Conservation (phyloP, 257 asterid genomes). For the Jaltomata sinuosa region DNA sequence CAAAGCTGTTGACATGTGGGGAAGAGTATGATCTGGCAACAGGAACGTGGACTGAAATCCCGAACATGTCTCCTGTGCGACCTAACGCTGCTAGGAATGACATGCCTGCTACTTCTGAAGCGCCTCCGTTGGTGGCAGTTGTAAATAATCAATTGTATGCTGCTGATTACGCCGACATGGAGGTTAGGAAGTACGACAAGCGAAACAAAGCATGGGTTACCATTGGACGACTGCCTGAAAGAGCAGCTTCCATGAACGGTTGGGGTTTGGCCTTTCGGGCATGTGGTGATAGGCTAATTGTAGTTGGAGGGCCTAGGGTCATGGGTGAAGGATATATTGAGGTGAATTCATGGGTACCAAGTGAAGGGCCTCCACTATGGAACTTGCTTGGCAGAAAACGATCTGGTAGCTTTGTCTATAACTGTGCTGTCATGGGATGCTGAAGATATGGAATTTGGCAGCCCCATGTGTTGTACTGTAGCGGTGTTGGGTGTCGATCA, state of each 20-base stretch:
- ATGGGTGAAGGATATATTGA: slow-evolving; percentile 42
- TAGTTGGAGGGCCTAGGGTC: slow-evolving; percentile 68
- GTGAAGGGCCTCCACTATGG: slow-evolving; percentile 45
- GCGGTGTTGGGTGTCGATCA: slow-evolving; percentile 16
- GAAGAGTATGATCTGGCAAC: slow-evolving; percentile 43
- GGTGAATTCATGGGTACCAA: slow-evolving; percentile 42
- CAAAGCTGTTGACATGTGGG: slow-evolving; percentile 37
- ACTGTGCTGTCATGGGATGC: slow-evolving; percentile 99
- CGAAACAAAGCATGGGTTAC: slow-evolving; percentile 33
- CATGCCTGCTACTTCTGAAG: slow-evolving; percentile 57
- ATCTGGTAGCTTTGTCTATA: slow-evolving; percentile 83
- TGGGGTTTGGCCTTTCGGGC: slow-evolving; percentile 55
- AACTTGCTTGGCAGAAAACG: slow-evolving; percentile 70
- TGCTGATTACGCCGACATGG: slow-evolving; percentile 80
- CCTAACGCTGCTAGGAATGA: slow-evolving; percentile 39
- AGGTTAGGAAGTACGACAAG: slow-evolving; percentile 58
- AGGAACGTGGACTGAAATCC: slow-evolving; percentile 65
- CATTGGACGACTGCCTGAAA: slow-evolving; percentile 65
- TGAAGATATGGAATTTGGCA: slow-evolving; percentile 27
- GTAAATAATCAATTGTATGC: slow-evolving; percentile 74
- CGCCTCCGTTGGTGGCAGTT: slow-evolving; percentile 86
- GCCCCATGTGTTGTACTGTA: slow-evolving; percentile 11
- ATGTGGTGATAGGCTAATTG: slow-evolving; percentile 45
- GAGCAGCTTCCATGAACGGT: slow-evolving; percentile 68
- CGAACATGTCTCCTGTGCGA: slow-evolving; percentile 75